These are phyloP conservation scores for Scheffersomyces illinoinensis DNA, from an alignment of 1,139 yeast species.

Conservation along the genomic window DNA sequence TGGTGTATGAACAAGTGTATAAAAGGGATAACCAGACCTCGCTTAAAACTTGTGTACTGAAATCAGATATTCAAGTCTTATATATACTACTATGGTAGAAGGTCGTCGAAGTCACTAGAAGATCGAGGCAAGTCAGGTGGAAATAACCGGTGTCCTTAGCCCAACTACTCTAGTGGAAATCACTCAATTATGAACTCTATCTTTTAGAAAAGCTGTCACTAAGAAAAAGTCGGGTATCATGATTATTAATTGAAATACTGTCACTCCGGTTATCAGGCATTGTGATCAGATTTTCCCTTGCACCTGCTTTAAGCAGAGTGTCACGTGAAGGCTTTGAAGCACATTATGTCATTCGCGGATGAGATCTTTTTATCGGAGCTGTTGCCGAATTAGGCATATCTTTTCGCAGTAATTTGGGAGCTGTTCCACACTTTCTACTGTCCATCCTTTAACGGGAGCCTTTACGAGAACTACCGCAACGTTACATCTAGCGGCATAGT, in stretches of 20 bases:
- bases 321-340: neutral
- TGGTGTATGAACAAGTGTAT: neutral
- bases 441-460: neutral
- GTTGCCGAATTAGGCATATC: neutral
- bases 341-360: neutral
- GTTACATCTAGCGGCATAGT: no score
- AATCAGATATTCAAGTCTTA: neutral
- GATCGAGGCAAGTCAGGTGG: neutral
- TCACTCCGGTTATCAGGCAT: neutral
- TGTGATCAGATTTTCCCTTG: neutral
- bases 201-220: neutral
- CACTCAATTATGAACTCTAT: neutral
- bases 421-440: neutral
- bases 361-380: neutral
- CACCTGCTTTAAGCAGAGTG: neutral
- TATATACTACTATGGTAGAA: neutral
- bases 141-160: neutral
- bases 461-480: neutral
- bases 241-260: neutral
- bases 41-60: neutral
- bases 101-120: neutral
- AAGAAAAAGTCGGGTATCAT: neutral
- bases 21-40: neutral
- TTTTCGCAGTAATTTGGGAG: neutral
- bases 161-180: neutral